Evolutionary conservation across 139 green algal genomes (phyloP), one percentile per base, ranked within the genome.

Genomic region (Gonium pectorale): DNA sequence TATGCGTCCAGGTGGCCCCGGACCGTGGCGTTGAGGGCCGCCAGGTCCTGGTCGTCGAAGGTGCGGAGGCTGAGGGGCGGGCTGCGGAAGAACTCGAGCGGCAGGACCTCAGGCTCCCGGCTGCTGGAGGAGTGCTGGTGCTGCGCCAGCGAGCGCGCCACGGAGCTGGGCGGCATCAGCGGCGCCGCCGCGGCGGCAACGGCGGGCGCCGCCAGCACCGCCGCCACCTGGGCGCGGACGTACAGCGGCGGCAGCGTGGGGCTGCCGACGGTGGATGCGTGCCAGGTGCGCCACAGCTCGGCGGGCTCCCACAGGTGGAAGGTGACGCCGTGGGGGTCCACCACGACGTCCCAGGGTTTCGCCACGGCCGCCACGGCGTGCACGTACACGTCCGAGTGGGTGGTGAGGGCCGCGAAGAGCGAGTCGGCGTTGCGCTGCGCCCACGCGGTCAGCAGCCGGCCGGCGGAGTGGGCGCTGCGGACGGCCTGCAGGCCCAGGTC

Each of bases 351-450:
- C 1, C 8, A 7, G 7, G 35, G 26, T n/a, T 85, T 46, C 2
- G 69, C 49, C 2, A 88, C 7, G 5, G 4, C 8, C 5, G 41
- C 35, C 19, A 80, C 74, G 73, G 64, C 83, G 33, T 71, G 64
- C 7, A 88, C 83, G 83, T 84, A 88, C 17, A 88, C 80, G 73
- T 84, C 83, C 2, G 73, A 84, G 38, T 88, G 66, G 5, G 51
- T 64, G 1, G 83, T 80, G 11, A 88, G 33, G 37, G 85, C 64
- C 19, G 73, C 83, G 26, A 88, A 79, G 21, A 88, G 51, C 44
- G 29, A 24, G 59, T 19, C 62, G 31, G 33, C 17, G 52, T 79
- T 27, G 26, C 31, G 27, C 3, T 31, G 38, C 4, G 71, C 80
- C 64, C 44, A 73, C 3, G 66, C 73, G 24, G 85, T 73, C 73